Evolutionary conservation across 805 yeast species (phyloP), one percentile per base, ranked within the genome.

Genomic region (Brettanomyces bruxellensis): DNA sequence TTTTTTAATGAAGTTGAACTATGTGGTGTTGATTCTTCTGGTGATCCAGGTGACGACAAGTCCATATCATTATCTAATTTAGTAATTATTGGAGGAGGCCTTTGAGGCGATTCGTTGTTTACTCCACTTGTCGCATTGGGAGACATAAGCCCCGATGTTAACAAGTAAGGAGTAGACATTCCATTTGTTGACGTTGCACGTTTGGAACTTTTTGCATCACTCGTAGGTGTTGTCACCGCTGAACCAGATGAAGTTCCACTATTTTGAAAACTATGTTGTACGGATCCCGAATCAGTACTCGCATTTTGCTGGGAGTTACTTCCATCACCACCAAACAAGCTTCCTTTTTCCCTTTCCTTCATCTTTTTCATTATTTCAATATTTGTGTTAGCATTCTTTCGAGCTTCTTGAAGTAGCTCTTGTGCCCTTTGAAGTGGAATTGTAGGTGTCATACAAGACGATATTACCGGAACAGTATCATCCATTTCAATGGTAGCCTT

Each of bases 401-500:
- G 73, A 0, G 95, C 93, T 54, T 82, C 85, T 2, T 86, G 82
- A 56, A 88, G 70, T 62, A 93, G 64, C 57, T 82, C 95, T 64
- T 88, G 95, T 0, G 99, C 99, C 55, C 79, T 81, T 42, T 80
- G 78, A 51, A 93, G 69, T 9, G 95, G 81, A 7, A 93, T 89
- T 0, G 98, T 91, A n/a, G 99, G 98, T 0, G 97, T 88, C 11
- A 85, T 83, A 62, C 95, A 91, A 13, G 96, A 85, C 49, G 95
- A 84, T 8, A 90, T 83, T 2, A 88, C 93, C 1, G 99, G 97
- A 12, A 86, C 87, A 2, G 86, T 66, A 47, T 93, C 97, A 66
- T 93, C 99, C 47, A 95, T 73, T 60, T 93, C 99, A 56, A 93
- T 95, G 0, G 98, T 93, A 0, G 98, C 95, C 49, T 90, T 88